Evolutionary conservation across 495 filamentous ascomycete species (phyloP).

Genomic region (Choiromyces venosus): DNA sequence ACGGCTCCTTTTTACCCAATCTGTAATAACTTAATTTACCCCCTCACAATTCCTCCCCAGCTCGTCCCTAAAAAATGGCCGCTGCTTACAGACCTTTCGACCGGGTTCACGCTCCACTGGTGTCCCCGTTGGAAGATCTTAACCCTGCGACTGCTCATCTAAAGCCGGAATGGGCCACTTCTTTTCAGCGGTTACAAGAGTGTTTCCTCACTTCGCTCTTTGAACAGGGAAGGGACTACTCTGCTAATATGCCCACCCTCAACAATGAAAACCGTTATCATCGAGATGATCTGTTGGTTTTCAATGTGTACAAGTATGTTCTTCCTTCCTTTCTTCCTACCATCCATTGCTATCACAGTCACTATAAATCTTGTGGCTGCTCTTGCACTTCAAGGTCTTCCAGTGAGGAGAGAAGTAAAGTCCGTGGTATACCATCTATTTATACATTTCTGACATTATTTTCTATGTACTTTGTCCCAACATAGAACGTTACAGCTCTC

Average conservation of each 20-base stretch:
- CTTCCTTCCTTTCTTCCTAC: not conserved
- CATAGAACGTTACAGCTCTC: conserved; percentile 20
- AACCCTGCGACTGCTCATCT: conserved; percentile 25
- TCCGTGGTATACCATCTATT: not conserved
- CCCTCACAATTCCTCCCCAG: not conserved
- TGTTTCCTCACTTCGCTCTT: conserved; percentile 14
- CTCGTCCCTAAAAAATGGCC: conserved; percentile 19
- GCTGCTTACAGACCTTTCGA: conserved; percentile 31
- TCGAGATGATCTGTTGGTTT: conserved; percentile 23
- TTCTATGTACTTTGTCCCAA: not conserved
- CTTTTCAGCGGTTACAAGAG: conserved; percentile 23
- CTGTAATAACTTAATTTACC: not conserved
- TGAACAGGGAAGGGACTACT: conserved; percentile 6
- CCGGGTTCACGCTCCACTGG: conserved; percentile 28
- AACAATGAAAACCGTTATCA: not conserved
- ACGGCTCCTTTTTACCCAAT: too few species aligned
- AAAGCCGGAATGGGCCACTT: conserved; percentile 27
- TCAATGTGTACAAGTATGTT: conserved; percentile 32
- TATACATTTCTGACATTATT: not conserved
- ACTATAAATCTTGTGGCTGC: too few species aligned
- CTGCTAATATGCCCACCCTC: not conserved
- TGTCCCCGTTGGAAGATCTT: conserved; percentile 25
- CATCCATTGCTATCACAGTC: not conserved
- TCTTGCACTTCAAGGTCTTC: too few species aligned
- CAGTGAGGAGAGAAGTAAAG: not conserved